A percentile compares a stretch with the other conserved stretches of the same genome.
Evolutionary conservation across 1,284 basidiomycete species (phyloP).

Genomic region (Mycena citricolor): DNA sequence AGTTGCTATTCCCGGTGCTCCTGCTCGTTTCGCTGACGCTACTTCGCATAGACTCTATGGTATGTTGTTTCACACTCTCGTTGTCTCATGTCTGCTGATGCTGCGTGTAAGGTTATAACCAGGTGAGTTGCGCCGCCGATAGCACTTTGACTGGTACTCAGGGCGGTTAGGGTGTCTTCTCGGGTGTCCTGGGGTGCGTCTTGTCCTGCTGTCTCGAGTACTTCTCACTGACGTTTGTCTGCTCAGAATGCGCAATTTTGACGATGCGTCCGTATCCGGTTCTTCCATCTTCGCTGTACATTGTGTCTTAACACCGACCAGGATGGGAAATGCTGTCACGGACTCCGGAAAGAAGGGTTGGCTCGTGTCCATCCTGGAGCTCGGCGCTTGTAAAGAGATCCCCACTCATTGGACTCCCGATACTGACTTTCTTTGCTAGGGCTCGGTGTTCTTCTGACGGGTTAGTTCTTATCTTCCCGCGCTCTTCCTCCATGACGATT

Average conservation of each 20-base stretch:
- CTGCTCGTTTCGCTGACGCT: constrained; percentile 5
- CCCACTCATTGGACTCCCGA: neutral
- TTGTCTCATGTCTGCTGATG: constrained; percentile 3
- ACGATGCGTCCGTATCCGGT: constrained; percentile 20
- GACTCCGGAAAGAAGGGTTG: constrained; percentile 60
- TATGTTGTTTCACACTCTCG: constrained; percentile 25
- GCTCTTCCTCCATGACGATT: neutral
- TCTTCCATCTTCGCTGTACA: neutral
- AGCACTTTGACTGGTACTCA: constrained; percentile 1
- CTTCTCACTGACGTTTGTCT: constrained; percentile 2
- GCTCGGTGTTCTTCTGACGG: constrained; percentile 67
- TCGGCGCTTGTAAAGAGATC: constrained; percentile 52
- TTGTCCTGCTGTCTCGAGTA: neutral
- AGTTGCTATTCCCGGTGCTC: constrained; percentile 29
- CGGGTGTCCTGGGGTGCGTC: constrained; percentile 58
- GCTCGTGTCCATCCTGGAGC: constrained; percentile 68
- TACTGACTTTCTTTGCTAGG: constrained; percentile 6
- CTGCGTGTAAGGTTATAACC: constrained; percentile 53
- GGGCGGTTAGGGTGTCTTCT: constrained; percentile 68
- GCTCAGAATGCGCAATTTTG: constrained; percentile 58
- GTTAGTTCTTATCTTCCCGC: constrained; percentile 24
- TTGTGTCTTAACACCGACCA: constrained; percentile 19
- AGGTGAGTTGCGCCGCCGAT: constrained; percentile 38
- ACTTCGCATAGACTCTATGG: constrained; percentile 48
- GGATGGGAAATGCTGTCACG: constrained; percentile 55